A percentile compares a stretch with the other conserved stretches of the same genome.
Evolutionary conservation across 371 early-diverging fungal genomes (phyloP).

Genomic region (Apophysomyces trapeziformis): DNA sequence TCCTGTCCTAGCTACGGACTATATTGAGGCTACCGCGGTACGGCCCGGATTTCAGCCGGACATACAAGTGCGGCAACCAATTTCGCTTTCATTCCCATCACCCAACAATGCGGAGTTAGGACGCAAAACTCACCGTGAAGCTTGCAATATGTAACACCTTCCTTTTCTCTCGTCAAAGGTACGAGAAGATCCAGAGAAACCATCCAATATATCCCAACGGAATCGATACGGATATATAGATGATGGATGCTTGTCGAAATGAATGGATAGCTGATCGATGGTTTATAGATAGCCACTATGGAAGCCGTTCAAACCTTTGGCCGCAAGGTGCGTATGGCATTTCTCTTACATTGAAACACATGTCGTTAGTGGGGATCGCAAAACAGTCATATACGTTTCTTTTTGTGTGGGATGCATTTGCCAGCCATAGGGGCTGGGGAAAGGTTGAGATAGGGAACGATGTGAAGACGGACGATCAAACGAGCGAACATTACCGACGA

Average conservation of each 20-base stretch:
- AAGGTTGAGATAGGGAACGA: not conserved
- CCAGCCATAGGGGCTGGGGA: not conserved
- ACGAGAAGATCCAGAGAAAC: not conserved
- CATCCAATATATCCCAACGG: not conserved
- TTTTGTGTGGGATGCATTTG: too few species aligned
- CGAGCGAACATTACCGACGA: not conserved
- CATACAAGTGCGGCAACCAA: not conserved
- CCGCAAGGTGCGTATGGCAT: slow-evolving; percentile 37
- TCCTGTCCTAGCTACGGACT: not conserved
- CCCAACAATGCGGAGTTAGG: not conserved
- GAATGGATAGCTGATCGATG: not conserved
- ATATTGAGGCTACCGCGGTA: not conserved
- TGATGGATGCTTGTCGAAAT: not conserved
- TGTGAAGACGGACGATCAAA: not conserved
- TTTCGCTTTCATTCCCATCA: not conserved
- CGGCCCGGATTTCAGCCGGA: not conserved
- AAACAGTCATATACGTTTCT: too few species aligned
- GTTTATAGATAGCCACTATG: slow-evolving; percentile 23
- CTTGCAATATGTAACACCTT: slow-evolving; percentile 9
- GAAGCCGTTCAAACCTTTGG: slow-evolving; percentile 45
- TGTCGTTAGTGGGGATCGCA: too few species aligned
- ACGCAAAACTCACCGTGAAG: slow-evolving; percentile 10
- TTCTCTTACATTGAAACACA: not conserved
- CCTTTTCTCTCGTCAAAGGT: slow-evolving; percentile 11
- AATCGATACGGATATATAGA: not conserved